Conservation (phyloP, 2,329 filamentous ascomycete genomes). For the Calonectria fujianensis region DNA sequence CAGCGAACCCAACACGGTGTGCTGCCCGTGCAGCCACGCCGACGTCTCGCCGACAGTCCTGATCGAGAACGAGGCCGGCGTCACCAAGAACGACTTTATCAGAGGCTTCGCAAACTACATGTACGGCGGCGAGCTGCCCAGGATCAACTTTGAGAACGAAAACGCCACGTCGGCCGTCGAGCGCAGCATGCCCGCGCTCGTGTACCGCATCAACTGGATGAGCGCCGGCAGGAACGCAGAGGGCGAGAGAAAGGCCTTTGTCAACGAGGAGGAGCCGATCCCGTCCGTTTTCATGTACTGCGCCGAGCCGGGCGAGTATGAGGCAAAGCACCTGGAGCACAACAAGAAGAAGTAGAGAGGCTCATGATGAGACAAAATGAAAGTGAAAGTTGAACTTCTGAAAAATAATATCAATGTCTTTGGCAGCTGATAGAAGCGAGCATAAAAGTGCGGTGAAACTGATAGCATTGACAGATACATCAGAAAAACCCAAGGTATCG, state of each 20-base stretch:
- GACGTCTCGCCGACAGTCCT: not conserved
- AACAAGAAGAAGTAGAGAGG: constrained; percentile 3
- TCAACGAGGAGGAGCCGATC: constrained; percentile 3
- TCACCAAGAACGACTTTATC: constrained; percentile 24
- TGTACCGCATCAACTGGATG: constrained; percentile 20
- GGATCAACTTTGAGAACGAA: constrained; percentile 18
- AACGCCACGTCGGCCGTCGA: not conserved
- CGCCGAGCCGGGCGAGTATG: not conserved
- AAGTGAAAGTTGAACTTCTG: not conserved
- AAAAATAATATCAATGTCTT: too few species aligned
- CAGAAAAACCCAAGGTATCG: too few species aligned
- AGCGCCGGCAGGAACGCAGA: constrained; percentile 19
- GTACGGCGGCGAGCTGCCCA: constrained; percentile 8
- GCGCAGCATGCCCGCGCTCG: constrained; percentile 3
- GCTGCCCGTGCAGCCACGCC: constrained; percentile 25
- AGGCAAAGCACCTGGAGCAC: constrained; percentile 4
- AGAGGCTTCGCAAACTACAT: constrained; percentile 8
- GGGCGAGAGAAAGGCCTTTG: constrained; percentile 17
- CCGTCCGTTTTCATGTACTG: constrained; percentile 21
- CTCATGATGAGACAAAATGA: not conserved
- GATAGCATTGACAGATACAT: too few species aligned
- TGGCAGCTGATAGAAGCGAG: too few species aligned
- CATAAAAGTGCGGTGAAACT: too few species aligned
- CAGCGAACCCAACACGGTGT: constrained; percentile 1
- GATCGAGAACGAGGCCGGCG: constrained; percentile 20